Percentiles rank a stretch among this genome's conserved stretches.
These are phyloP conservation scores for Turritis glabra DNA, from an alignment of 345 rosid genomes.

Conservation along the genomic window DNA sequence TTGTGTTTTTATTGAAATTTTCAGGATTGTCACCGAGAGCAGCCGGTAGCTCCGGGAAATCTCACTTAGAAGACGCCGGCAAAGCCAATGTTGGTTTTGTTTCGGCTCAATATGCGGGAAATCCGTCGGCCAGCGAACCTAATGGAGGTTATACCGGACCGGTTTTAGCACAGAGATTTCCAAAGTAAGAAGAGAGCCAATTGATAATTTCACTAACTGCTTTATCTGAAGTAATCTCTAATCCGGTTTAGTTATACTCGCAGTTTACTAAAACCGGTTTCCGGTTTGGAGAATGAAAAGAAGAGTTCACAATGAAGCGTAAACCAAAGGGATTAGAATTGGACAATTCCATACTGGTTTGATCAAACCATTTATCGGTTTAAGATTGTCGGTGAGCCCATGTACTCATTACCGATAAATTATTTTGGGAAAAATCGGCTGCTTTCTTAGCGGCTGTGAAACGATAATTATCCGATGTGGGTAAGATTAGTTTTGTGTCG, in stretches of 20 bases:
- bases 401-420: constrained; percentile 13
- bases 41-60: constrained; percentile 41
- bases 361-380: constrained; percentile 30
- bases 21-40: constrained; percentile 69
- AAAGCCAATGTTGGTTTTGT: constrained; percentile 47
- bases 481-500: constrained; percentile 13
- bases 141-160: constrained; percentile 41
- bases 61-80: constrained; percentile 52
- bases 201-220: constrained; percentile 4
- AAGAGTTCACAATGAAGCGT: constrained; percentile 40
- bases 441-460: constrained; percentile 32
- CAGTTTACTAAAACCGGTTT: constrained; percentile 56
- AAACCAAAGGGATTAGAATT: neutral
- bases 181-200: too few relatives aligned
- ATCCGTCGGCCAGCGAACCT: constrained; percentile 47
- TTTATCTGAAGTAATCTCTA: neutral
- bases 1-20: neutral
- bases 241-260: constrained; percentile 8
- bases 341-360: constrained; percentile 1
- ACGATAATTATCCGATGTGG: constrained; percentile 17
- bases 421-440: neutral
- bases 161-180: constrained; percentile 33
- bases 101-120: constrained; percentile 56
- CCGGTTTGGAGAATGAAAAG: constrained; percentile 47
- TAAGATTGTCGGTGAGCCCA: constrained; percentile 30